Evolutionary conservation across 2,329 filamentous ascomycete genomes (phyloP), one percentile per base, ranked within the genome.

Genomic region (Venturia oleaginea): DNA sequence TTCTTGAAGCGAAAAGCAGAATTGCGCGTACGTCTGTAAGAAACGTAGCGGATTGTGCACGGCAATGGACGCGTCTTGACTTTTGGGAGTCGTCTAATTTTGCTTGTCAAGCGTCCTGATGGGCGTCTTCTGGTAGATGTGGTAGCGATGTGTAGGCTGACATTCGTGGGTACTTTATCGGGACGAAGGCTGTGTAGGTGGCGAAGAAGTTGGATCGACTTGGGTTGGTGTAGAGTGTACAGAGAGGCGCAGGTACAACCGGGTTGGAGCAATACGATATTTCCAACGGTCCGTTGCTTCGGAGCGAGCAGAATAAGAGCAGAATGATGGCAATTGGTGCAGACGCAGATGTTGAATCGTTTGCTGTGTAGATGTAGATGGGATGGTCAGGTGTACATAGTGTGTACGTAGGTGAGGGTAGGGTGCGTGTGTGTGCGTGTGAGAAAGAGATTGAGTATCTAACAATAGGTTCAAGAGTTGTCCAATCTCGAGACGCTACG

Each of bases 171-270:
- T 34, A 32, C 17, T 3, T 11, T 57, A 30, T 34, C 8, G 1
- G 51, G 51, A 34, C 51, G 51, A 32, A 57, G 51, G 51, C 51
- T 57, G 51, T 57, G 51, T 34, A 57, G 51, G 51, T 57, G 51
- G 51, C 51, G 51, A 57, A 57, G 19, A 57, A n/a, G 51, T 11
- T n/a, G 51, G 5, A 22, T 57, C 22, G 46, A 27, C 30, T n/a
- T n/a, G 11, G 24, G 46, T 43, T 2, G 15, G 40, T 7, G 15
- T n/a, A n/a, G 40, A n/a, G 40, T 15, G 46, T 24, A 17, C 51
- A 57, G 27, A 30, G 51, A 57, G 51, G 51, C 51, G 51, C 51
- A 34, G 51, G 51, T 57, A 34, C 27, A 34, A 30, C 11, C n/a
- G 19, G 4, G 15, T 34, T 32, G 22, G 10, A 27, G 46, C 51